A percentile compares a stretch with the other conserved stretches of the same genome.
Conservation (phyloP, 2,329 filamentous ascomycete genomes). For the Diaporthe helianthi region DNA sequence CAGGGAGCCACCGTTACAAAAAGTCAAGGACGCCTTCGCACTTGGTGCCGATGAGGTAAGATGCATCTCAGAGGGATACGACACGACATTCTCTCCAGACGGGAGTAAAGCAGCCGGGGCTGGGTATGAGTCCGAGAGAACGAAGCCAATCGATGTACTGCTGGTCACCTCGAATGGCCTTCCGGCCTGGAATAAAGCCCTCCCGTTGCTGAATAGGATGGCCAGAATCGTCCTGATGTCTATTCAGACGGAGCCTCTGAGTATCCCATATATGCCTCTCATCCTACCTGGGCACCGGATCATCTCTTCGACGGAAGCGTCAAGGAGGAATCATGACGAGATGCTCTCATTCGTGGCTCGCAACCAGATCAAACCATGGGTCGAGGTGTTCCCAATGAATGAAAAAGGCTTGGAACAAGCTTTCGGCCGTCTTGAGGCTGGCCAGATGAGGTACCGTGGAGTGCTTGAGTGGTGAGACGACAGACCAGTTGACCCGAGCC, state of each 20-base stretch:
- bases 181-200: constrained; percentile 18
- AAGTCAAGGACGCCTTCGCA: constrained; percentile 29
- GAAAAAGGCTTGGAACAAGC: constrained; percentile 32
- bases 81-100: not conserved
- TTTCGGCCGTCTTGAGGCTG: constrained; percentile 32
- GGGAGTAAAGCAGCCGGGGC: not conserved
- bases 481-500: not conserved
- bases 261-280: constrained; percentile 32
- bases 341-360: constrained; percentile 35
- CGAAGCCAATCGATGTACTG: constrained; percentile 22
- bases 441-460: constrained; percentile 35
- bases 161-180: constrained; percentile 29
- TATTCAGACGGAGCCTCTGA: constrained; percentile 29
- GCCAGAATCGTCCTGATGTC: constrained; percentile 32
- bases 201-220: constrained; percentile 26
- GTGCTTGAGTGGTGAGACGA: constrained; percentile 30
- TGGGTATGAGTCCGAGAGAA: not conserved
- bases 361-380: constrained; percentile 32
- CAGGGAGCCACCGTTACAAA: constrained; percentile 3
- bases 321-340: constrained; percentile 33
- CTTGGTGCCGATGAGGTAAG: constrained; percentile 34
- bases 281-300: constrained; percentile 32
- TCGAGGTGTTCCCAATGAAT: constrained; percentile 36
- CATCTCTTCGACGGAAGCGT: constrained; percentile 34
- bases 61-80: constrained; percentile 14